phyloP scores from a whole-genome alignment of 768 basidiomycete genomes.

The Mycena amicta region DNA sequence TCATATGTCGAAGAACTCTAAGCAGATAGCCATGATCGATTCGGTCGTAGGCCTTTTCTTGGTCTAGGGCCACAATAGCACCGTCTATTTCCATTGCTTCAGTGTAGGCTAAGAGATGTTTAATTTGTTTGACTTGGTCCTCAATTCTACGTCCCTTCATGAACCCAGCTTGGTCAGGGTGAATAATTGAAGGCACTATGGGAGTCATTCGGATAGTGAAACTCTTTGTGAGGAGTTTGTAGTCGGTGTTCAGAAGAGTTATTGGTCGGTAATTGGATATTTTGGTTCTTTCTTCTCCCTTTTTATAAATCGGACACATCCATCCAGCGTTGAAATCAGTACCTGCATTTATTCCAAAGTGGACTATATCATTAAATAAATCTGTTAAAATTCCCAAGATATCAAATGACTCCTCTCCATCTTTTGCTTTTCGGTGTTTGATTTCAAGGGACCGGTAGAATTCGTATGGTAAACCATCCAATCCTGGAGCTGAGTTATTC shows the following conservation, averaged over 20 bases:
- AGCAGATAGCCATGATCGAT: conserved; percentile 3
- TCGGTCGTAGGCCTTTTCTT: conserved; percentile 5
- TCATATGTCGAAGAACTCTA: not conserved
- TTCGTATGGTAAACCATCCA: conserved; percentile 6
- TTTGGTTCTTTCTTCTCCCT: conserved; percentile 1
- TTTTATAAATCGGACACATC: conserved; percentile 17
- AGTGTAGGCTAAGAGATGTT: conserved; percentile 16
- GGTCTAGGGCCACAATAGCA: not conserved
- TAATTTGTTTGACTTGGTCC: conserved; percentile 25
- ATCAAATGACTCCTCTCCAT: not conserved
- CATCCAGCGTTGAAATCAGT: conserved; percentile 10
- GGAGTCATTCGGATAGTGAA: conserved; percentile 15
- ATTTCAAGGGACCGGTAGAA: not conserved
- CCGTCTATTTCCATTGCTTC: conserved; percentile 19
- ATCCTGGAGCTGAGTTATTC: not conserved
- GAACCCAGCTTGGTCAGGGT: conserved; percentile 33
- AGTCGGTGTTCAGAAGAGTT: conserved; percentile 8
- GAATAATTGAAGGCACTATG: conserved; percentile 16
- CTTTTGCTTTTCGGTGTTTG: not conserved
- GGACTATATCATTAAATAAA: conserved; percentile 2
- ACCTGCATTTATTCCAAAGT: not conserved
- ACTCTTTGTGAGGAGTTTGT: conserved; percentile 7
- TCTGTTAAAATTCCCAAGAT: not conserved
- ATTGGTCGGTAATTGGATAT: conserved; percentile 7
- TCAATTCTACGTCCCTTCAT: conserved; percentile 24